Evolutionary conservation across 2,329 filamentous ascomycete genomes (phyloP).

Genomic region (Penicillium sp.): DNA sequence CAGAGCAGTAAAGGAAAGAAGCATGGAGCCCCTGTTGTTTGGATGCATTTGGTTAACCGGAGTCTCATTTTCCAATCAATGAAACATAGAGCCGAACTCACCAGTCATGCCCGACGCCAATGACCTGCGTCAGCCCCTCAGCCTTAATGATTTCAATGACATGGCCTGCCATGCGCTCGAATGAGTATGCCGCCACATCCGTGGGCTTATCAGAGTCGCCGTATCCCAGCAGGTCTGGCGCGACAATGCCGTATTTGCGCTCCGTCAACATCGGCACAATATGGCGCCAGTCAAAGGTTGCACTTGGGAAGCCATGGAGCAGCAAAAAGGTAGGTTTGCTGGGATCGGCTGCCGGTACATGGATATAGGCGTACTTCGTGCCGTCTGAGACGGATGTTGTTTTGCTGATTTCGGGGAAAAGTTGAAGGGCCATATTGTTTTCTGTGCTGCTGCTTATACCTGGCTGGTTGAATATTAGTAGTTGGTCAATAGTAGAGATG

Average conservation of each 20-base stretch:
- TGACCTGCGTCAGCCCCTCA: slow-evolving; percentile 19
- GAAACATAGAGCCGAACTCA: not conserved
- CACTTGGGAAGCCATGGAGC: slow-evolving; percentile 50
- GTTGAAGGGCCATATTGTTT: slow-evolving; percentile 8
- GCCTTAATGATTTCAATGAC: slow-evolving; percentile 31
- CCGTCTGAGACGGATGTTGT: slow-evolving; percentile 5
- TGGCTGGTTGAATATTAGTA: too few relatives aligned
- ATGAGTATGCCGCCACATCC: slow-evolving; percentile 23
- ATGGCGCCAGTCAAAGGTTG: slow-evolving; percentile 42
- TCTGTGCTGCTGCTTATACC: not conserved
- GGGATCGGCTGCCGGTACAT: slow-evolving; percentile 16
- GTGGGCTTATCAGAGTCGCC: slow-evolving; percentile 32
- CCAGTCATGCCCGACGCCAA: slow-evolving; percentile 25
- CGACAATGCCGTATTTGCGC: slow-evolving; percentile 42
- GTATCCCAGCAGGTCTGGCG: slow-evolving; percentile 41
- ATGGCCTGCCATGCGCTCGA: slow-evolving; percentile 30
- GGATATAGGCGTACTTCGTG: slow-evolving; percentile 27
- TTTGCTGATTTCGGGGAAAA: slow-evolving; percentile 9
- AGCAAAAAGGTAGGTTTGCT: slow-evolving; percentile 39
- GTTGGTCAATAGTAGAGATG: too few relatives aligned
- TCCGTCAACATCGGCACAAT: slow-evolving; percentile 34
- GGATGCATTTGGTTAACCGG: not conserved
- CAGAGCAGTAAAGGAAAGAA: slow-evolving; percentile 5
- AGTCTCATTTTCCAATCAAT: too few relatives aligned
- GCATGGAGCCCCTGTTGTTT: slow-evolving; percentile 7